Evolutionary conservation across 768 basidiomycete genomes (phyloP).

Genomic region (Podaxis pistillaris): DNA sequence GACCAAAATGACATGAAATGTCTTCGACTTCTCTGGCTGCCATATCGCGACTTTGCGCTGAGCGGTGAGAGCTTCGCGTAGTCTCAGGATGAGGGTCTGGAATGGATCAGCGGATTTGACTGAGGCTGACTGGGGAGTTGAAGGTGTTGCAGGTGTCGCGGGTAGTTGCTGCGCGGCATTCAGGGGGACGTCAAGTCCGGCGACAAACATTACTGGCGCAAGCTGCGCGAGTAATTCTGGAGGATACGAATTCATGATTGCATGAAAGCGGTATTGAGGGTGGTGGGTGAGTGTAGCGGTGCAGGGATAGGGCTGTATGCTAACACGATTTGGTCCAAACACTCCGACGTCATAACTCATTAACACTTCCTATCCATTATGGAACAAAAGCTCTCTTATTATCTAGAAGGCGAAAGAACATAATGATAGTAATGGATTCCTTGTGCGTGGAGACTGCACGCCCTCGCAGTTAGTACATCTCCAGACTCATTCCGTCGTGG

Average conservation of each 20-base stretch:
- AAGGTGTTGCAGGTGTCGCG: slow-evolving; percentile 22
- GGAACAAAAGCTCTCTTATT: too few relatives aligned
- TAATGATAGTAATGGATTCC: background rate
- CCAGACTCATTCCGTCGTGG: slow-evolving; percentile 88
- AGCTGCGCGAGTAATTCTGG: slow-evolving; percentile 86
- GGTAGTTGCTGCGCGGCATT: slow-evolving; percentile 23
- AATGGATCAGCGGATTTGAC: slow-evolving; percentile 59
- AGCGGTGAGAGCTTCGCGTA: slow-evolving; percentile 66
- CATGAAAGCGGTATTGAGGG: background rate
- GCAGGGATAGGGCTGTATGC: background rate
- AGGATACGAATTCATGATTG: slow-evolving; percentile 88
- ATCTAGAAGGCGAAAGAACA: background rate
- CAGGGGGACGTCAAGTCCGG: slow-evolving; percentile 61
- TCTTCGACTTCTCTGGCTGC: slow-evolving; percentile 67
- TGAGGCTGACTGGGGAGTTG: slow-evolving; percentile 24
- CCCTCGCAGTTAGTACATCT: slow-evolving; percentile 65
- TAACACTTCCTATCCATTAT: too few relatives aligned
- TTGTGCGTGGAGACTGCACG: too few relatives aligned
- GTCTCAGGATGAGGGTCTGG: slow-evolving; percentile 49
- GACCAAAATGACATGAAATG: slow-evolving; percentile 83
- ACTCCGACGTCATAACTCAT: background rate
- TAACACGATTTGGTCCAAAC: background rate
- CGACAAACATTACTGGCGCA: slow-evolving; percentile 92
- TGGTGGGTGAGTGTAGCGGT: background rate
- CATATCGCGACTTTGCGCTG: slow-evolving; percentile 69